These are phyloP conservation scores for Butyriboletus appendiculatus DNA, from an alignment of 1,284 basidiomycete genomes.

Conservation along the genomic window DNA sequence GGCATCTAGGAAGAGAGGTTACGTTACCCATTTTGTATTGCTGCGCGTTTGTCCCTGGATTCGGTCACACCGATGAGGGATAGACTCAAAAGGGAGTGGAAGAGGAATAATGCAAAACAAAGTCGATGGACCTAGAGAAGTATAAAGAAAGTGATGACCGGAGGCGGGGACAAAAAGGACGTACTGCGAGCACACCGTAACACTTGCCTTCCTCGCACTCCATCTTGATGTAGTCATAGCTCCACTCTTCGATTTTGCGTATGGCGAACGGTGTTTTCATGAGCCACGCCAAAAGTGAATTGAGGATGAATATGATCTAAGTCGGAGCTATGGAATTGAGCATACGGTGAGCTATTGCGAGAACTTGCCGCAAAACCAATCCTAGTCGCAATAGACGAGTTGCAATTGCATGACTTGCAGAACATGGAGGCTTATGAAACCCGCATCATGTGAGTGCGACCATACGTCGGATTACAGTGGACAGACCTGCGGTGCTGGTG, in stretches of 20 bases:
- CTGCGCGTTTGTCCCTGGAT: constrained; percentile 88
- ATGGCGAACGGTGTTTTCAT: constrained; percentile 93
- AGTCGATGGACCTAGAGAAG: constrained; percentile 84
- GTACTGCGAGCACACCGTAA: constrained; percentile 94
- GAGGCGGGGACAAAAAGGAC: constrained; percentile 28
- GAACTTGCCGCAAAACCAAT: constrained; percentile 87
- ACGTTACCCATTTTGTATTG: constrained; percentile 93
- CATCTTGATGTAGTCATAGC: constrained; percentile 98
- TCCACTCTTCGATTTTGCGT: constrained; percentile 88
- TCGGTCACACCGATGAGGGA: constrained; percentile 87
- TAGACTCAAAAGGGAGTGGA: constrained; percentile 83
- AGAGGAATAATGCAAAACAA: constrained; percentile 91
- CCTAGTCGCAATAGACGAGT: constrained; percentile 96
- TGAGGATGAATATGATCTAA: constrained; percentile 93
- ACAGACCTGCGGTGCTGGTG: constrained; percentile 77
- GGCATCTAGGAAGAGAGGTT: neutral
- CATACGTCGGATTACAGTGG: neutral
- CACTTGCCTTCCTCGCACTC: constrained; percentile 92
- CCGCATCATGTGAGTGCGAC: neutral
- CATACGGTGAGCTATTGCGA: neutral
- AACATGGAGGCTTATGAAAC: constrained; percentile 80
- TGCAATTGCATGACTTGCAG: constrained; percentile 99
- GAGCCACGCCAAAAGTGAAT: constrained; percentile 96
- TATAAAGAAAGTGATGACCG: neutral
- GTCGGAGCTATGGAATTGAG: constrained; percentile 1